phyloP scores from a whole-genome alignment of 2,329 filamentous ascomycete species.

The Rutstroemia sp. region DNA sequence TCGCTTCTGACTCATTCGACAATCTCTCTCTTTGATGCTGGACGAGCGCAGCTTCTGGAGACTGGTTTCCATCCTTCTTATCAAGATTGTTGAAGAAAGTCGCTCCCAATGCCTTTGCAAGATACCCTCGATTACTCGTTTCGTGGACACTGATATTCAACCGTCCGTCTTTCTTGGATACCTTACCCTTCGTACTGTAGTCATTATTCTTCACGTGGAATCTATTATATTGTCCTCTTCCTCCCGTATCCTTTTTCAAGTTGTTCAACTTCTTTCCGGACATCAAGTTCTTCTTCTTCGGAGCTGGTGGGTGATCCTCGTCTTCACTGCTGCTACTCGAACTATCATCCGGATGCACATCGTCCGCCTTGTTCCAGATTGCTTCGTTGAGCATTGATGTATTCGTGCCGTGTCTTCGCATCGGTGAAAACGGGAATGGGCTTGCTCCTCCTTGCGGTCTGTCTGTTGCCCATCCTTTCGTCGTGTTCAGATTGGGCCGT shows the following conservation, averaged over 20 bases:
- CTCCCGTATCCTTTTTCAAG: not conserved
- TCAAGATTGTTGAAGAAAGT: constrained; percentile 50
- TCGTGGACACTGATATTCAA: constrained; percentile 68
- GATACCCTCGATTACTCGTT: constrained; percentile 59
- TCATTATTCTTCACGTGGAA: constrained; percentile 58
- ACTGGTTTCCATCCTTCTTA: constrained; percentile 8
- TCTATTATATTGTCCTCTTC: constrained; percentile 35
- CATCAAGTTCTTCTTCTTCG: constrained; percentile 1
- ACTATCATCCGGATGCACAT: constrained; percentile 5
- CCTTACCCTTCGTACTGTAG: constrained; percentile 55
- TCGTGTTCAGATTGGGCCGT: not conserved
- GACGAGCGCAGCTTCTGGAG: not conserved
- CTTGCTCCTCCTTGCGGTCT: constrained; percentile 17
- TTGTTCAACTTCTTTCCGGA: not conserved
- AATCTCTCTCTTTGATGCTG: constrained; percentile 21
- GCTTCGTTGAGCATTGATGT: constrained; percentile 21
- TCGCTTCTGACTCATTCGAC: constrained; percentile 20
- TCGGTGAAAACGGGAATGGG: constrained; percentile 11
- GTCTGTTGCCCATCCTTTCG: constrained; percentile 22
- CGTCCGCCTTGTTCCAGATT: constrained; percentile 16
- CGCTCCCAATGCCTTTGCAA: constrained; percentile 65
- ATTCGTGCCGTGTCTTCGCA: constrained; percentile 20
- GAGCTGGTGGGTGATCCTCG: constrained; percentile 7
- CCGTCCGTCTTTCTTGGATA: constrained; percentile 61
- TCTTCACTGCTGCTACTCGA: constrained; percentile 20